These are phyloP conservation scores for Botryotinia globosa DNA, from an alignment of 2,329 filamentous ascomycete species.

Conservation along the genomic window DNA sequence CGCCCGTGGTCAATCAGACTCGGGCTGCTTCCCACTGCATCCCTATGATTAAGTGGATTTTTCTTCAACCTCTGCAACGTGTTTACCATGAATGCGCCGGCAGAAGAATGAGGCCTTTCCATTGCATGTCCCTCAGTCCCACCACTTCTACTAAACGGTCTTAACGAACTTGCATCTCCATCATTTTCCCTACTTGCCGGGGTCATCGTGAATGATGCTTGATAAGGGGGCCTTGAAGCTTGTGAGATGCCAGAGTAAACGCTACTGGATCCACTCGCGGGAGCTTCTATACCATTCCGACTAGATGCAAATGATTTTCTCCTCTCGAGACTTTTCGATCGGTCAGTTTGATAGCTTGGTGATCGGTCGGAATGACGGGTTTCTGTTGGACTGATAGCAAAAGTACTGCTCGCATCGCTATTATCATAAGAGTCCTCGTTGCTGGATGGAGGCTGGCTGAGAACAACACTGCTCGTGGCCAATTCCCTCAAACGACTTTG, in stretches of 20 bases:
- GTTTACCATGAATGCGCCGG: not conserved
- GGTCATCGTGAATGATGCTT: constrained; percentile 35
- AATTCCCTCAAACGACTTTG: constrained; percentile 77
- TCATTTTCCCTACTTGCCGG: constrained; percentile 26
- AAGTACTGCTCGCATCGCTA: constrained; percentile 35
- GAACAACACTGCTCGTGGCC: constrained; percentile 58
- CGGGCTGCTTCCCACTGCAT: not conserved
- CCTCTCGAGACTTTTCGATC: constrained; percentile 32
- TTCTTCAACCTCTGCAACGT: not conserved
- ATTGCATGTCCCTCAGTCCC: constrained; percentile 12
- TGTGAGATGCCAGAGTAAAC: constrained; percentile 29
- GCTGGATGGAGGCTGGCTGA: constrained; percentile 32
- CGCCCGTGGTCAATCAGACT: not conserved
- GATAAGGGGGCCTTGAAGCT: constrained; percentile 21
- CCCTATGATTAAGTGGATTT: not conserved
- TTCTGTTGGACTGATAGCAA: constrained; percentile 31
- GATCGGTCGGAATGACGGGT: constrained; percentile 30
- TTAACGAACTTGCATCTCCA: constrained; percentile 14
- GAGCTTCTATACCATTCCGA: constrained; percentile 28
- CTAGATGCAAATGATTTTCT: constrained; percentile 36
- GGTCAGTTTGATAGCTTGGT: constrained; percentile 16
- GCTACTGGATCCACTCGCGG: constrained; percentile 35
- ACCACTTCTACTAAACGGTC: constrained; percentile 22
- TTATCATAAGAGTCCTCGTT: constrained; percentile 37
- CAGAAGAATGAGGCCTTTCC: constrained; percentile 6